These are phyloP conservation scores for Leptographium wingfieldii DNA, from an alignment of 2,329 filamentous ascomycete genomes.

Conservation along the genomic window DNA sequence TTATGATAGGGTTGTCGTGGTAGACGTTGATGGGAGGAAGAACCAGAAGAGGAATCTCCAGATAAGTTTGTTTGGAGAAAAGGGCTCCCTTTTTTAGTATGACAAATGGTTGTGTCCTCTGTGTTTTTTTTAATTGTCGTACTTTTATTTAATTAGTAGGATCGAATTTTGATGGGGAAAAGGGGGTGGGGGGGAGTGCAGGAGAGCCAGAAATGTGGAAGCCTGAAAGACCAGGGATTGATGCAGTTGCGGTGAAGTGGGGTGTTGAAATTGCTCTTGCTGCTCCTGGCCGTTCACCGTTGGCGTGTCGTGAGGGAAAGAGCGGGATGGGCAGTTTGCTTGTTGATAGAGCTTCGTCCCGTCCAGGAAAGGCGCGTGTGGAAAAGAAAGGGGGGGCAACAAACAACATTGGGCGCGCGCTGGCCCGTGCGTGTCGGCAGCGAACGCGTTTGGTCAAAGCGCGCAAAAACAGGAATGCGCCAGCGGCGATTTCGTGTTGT, in stretches of 20 bases:
- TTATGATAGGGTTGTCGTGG: not conserved
- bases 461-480: not conserved
- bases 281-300: not conserved
- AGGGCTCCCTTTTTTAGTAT: slow-evolving; percentile 4
- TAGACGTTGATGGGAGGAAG: not conserved
- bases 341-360: not conserved
- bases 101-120: slow-evolving; percentile 5
- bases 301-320: not conserved
- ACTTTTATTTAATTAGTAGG: slow-evolving; percentile 2
- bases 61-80: slow-evolving; percentile 1
- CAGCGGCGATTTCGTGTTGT: not conserved
- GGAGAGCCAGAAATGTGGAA: slow-evolving; percentile 1
- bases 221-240: slow-evolving; percentile 5
- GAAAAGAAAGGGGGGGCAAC: slow-evolving; percentile 1
- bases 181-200: slow-evolving; percentile 3
- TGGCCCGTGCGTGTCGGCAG: slow-evolving; percentile 10
- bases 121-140: slow-evolving; percentile 2
- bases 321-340: not conserved
- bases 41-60: not conserved
- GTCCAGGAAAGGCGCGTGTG: slow-evolving; percentile 1
- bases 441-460: not conserved
- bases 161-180: slow-evolving; percentile 8
- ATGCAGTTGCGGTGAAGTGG: slow-evolving; percentile 4
- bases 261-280: slow-evolving; percentile 2
- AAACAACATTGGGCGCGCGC: slow-evolving; percentile 1